Evolutionary conservation across 108 stramenopile species (phyloP), one percentile per base, ranked within the genome.

Genomic region (Cyclotella cryptica): DNA sequence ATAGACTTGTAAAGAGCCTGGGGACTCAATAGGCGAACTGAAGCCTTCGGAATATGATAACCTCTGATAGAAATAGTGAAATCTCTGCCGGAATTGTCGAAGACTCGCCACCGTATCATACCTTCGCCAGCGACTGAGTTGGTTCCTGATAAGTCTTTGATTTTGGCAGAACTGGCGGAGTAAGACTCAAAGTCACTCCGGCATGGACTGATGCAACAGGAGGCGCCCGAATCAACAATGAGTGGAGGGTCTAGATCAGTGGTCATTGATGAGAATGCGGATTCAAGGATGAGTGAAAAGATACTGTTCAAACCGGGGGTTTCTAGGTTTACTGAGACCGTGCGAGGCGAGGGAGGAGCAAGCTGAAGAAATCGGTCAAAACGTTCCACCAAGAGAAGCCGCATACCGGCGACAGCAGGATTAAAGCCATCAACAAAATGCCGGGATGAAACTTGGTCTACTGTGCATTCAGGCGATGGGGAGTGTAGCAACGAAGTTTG

Each of bases 81-180:
- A 9, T 12, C 9, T 45, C 9, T 45, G 11, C 44, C 44, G 44
- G 9, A 45, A 12, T 45, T 45, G 44, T 45, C 44, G 9, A 9
- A 12, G 11, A 45, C 44, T 21, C n/a, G 30, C 53, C 69, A 69
- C n/a, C 35, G 30, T 0, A 69, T 13, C 6, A 69, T 17, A 4
- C 69, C 69, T 55, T 69, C 39, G 5, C 66, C 66, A 5, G 27
- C 44, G 1, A 51, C 66, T 22, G 15, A 49, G 39, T 68, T 68
- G 3, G 53, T 53, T 3, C 28, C 29, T 1, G 52, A 69, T 0
- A n/a, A n/a, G n/a, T n/a, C n/a, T n/a, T n/a, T n/a, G n/a, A n/a
- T n/a, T n/a, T n/a, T n/a, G n/a, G n/a, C 28, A 3, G 10, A 18
- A 27, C 53, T 55, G 18, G 4, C 18, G 29, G 24, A 28, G 30